Evolutionary conservation across 805 yeast genomes (phyloP).

Genomic region (Saccharomycopsis malanga): DNA sequence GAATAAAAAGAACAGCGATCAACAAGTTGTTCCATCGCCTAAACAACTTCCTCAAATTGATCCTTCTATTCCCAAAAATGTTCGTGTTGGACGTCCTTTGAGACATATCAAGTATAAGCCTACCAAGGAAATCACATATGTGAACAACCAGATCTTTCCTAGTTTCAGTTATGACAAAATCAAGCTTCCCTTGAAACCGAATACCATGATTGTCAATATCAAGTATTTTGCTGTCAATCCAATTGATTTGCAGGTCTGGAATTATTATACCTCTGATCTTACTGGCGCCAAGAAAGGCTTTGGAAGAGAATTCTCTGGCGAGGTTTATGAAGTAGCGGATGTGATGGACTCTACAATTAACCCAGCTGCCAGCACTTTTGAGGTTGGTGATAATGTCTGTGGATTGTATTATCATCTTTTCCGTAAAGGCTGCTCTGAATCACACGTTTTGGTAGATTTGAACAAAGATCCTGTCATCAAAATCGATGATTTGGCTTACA

Average conservation of each 20-base stretch:
- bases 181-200: slow-evolving; percentile 40
- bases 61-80: slow-evolving; percentile 4
- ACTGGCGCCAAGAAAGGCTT: slow-evolving; percentile 52
- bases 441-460: slow-evolving; percentile 51
- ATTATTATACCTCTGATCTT: slow-evolving; percentile 45
- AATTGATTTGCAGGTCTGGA: slow-evolving; percentile 53
- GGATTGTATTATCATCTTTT: slow-evolving; percentile 51
- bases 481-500: slow-evolving; percentile 39
- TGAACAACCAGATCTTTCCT: slow-evolving; percentile 30
- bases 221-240: slow-evolving; percentile 58
- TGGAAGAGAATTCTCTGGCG: slow-evolving; percentile 68
- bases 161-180: slow-evolving; percentile 44
- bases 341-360: slow-evolving; percentile 20
- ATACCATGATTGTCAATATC: slow-evolving; percentile 51
- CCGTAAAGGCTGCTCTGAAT: slow-evolving; percentile 51
- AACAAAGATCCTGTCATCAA: slow-evolving; percentile 40
- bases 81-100: slow-evolving; percentile 38
- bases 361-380: slow-evolving; percentile 16
- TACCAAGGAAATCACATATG: slow-evolving; percentile 40
- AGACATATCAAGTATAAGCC: slow-evolving; percentile 48
- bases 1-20: slow-evolving; percentile 5
- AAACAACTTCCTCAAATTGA: slow-evolving; percentile 16
- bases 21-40: slow-evolving; percentile 10
- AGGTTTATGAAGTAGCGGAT: slow-evolving; percentile 40
- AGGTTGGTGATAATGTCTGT: slow-evolving; percentile 57